Evolutionary conservation across 139 green algal species (phyloP).

Genomic region (Axilococcus clingmanii): DNA sequence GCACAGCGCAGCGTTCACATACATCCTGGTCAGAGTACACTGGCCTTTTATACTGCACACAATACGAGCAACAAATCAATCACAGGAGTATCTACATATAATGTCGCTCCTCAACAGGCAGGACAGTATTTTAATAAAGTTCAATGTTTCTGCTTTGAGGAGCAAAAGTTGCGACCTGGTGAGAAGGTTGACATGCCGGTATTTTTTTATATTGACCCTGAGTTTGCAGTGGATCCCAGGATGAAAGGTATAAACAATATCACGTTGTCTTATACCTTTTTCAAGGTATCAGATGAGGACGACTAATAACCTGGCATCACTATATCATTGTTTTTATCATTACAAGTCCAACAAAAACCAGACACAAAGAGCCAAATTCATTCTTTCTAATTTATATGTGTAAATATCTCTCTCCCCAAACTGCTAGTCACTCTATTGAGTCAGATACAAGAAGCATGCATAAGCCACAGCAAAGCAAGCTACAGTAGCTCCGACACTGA

Average conservation of each 20-base stretch:
- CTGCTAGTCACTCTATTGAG: background rate
- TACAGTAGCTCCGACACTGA: conserved; percentile 9
- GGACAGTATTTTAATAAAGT: conserved; percentile 99
- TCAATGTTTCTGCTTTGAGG: conserved; percentile 95
- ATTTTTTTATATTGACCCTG: conserved; percentile 98
- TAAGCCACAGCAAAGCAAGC: conserved; percentile 5
- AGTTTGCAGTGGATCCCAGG: conserved; percentile 81
- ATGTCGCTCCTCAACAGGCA: conserved; percentile 78
- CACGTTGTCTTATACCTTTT: conserved; percentile 94
- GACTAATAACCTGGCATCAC: background rate
- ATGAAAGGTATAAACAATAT: conserved; percentile 75
- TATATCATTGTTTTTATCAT: background rate
- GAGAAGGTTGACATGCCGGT: conserved; percentile 98
- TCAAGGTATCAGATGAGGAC: conserved; percentile 49
- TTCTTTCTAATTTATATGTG: no score
- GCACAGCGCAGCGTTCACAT: conserved; percentile 69
- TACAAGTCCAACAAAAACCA: no score
- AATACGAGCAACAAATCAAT: conserved; percentile 67
- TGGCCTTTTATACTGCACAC: conserved; percentile 95
- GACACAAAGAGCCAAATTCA: no score
- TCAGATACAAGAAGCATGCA: conserved; percentile 10
- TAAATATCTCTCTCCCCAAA: no score
- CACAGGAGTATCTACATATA: conserved; percentile 94
- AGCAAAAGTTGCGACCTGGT: conserved; percentile 76
- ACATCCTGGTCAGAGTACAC: conserved; percentile 78